These are phyloP conservation scores for Aspergillus nanangensis DNA, from an alignment of 495 filamentous ascomycete genomes.

Conservation along the genomic window DNA sequence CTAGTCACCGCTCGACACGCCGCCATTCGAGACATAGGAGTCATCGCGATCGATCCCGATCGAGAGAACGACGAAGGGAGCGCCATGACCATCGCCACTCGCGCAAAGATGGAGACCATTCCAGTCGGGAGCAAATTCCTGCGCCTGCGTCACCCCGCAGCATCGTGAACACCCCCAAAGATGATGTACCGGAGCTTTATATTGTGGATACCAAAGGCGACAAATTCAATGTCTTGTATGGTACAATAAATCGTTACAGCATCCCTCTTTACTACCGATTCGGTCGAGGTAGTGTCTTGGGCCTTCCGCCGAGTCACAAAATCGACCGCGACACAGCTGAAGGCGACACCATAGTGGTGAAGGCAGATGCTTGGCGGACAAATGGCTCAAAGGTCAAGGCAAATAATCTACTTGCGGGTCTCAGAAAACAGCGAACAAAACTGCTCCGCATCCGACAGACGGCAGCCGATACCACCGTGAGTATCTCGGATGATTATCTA, in stretches of 20 bases:
- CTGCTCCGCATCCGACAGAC: conserved; percentile 22
- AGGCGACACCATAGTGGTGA: conserved; percentile 44
- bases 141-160: conserved; percentile 4
- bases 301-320: conserved; percentile 35
- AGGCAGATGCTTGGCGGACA: conserved; percentile 16
- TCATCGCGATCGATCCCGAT: conserved; percentile 21
- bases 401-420: conserved; percentile 19
- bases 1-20: conserved; percentile 20
- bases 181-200: conserved; percentile 25
- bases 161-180: conserved; percentile 12
- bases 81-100: conserved; percentile 9
- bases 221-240: conserved; percentile 54
- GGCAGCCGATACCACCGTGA: conserved; percentile 18
- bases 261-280: conserved; percentile 55
- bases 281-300: conserved; percentile 58
- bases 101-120: conserved; percentile 7
- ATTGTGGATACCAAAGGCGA: conserved; percentile 60
- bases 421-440: conserved; percentile 10
- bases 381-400: conserved; percentile 17
- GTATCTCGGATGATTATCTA: conserved; percentile 39
- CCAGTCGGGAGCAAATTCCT: conserved; percentile 1
- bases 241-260: conserved; percentile 55
- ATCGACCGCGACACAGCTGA: conserved; percentile 51
- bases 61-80: conserved; percentile 20
- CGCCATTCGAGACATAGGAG: conserved; percentile 19